Base-by-base conservation (phyloP, 2,329 filamentous ascomycete species). In the Paecilomyces niveus region DNA sequence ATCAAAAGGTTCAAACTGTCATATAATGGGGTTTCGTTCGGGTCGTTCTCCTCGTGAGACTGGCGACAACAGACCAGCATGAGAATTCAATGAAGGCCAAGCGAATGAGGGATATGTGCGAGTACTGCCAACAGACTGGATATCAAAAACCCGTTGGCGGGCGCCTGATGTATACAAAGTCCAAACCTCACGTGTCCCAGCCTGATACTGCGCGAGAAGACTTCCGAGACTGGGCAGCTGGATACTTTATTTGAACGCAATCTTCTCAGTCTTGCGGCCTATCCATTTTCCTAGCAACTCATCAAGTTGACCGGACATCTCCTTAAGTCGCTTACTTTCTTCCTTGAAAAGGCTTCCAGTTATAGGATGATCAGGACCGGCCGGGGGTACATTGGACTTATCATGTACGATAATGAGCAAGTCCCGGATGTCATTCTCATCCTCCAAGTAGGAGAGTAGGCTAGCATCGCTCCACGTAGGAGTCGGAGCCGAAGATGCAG, bases 341-440 rank as follows among this genome's bases (percentile, higher is more conserved):
- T 96, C 90, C 54, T 86, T 86, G 78, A 95, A 97, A 57, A 97
- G 78, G 22, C 86, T 84, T 13, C 85, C 85, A 55, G 89, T 90
- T 52, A 96, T 81, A 0, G 93, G 93, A 72, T 97, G 92, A 58
- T 96, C 90, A n/a, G 84, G 83, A 1, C 88, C 85, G 7, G 88
- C 89, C 18, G 91, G 89, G 50, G 86, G 83, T 15, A 95, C 86
- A 59, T 92, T 89, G 13, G 86, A 89, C 72, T 92, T 96, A 75
- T 97, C 92, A 70, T 96, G 92, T 29, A 99, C 91, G 61, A 99
- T 89, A 39, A 92, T 83, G 55, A 97, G 82, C 70, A 97, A 83
- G 71, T 99, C 93, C 55, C 90, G 85, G 64, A 99, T 91, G 62
- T 96, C 91, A 33, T 87, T 87, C 61, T 90, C 86, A 65, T 94